A percentile compares a stretch with the other conserved stretches of the same genome.
These are phyloP conservation scores for Senna siamea DNA, from an alignment of 306 rosid species.

Conservation along the genomic window DNA sequence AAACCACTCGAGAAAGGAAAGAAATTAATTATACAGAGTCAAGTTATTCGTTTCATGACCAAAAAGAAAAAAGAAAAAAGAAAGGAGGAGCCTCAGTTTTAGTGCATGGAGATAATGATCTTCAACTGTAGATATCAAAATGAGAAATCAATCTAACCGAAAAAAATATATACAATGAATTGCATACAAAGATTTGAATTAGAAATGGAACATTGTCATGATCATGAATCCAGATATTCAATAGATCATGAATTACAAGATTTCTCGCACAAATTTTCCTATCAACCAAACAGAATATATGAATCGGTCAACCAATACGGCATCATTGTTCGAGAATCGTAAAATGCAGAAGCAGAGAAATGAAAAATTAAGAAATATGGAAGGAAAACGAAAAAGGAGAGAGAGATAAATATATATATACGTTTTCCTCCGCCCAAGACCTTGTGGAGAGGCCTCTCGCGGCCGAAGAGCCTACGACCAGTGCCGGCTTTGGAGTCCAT, in stretches of 20 bases:
- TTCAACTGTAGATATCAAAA: background rate
- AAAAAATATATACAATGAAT: too few relatives aligned
- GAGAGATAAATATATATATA: conserved; percentile 34
- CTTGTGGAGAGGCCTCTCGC: conserved; percentile 63
- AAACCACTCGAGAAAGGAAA: too few relatives aligned
- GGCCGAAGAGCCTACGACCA: conserved; percentile 60
- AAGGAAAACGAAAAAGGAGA: background rate
- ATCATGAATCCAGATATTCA: background rate
- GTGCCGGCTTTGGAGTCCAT: conserved; percentile 22
- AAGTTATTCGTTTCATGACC: too few relatives aligned
- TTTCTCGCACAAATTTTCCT: background rate
- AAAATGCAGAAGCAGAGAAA: background rate
- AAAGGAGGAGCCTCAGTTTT: background rate
- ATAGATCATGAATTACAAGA: background rate
- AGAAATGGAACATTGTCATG: background rate
- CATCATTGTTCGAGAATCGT: background rate
- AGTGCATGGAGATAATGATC: background rate
- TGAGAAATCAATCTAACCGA: background rate
- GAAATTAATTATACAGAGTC: background rate
- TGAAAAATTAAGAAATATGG: background rate
- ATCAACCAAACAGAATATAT: background rate
- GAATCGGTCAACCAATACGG: background rate
- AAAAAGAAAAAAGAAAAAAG: background rate
- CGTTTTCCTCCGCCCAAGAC: conserved; percentile 74
- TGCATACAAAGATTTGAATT: too few relatives aligned